phyloP scores from a whole-genome alignment of 352 stramenopile species.

The Globisporangium apiculatum region DNA sequence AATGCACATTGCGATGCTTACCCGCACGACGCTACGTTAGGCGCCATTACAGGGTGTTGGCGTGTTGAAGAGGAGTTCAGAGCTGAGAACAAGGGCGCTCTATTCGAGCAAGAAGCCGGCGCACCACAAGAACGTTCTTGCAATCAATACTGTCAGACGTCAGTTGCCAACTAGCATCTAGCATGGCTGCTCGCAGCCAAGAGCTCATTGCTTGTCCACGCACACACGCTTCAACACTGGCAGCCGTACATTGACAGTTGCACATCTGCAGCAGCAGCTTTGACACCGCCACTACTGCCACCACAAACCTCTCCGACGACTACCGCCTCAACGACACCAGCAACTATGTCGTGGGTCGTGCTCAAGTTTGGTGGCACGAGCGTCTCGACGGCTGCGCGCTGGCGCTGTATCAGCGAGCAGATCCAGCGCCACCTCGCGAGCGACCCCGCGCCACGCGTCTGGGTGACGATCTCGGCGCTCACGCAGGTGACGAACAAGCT shows the following conservation, averaged over 20 bases:
- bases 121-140: slow-evolving; percentile 1
- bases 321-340: background rate
- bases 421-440: slow-evolving; percentile 48
- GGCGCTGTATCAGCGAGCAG: slow-evolving; percentile 73
- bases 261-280: too few species aligned
- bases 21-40: too few species aligned
- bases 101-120: background rate
- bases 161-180: too few species aligned
- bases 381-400: slow-evolving; percentile 72
- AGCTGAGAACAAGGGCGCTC: background rate
- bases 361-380: slow-evolving; percentile 89
- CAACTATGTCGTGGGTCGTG: slow-evolving; percentile 54
- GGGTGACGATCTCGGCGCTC: slow-evolving; percentile 85
- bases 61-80: too few species aligned
- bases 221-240: background rate
- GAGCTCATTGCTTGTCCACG: background rate
- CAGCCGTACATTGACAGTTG: background rate
- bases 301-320: background rate
- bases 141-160: too few species aligned
- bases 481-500: slow-evolving; percentile 87
- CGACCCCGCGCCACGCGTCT: slow-evolving; percentile 40
- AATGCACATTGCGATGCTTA: background rate
- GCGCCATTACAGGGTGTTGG: too few species aligned
- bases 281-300: background rate
- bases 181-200: too few species aligned